Conservation (phyloP, 495 filamentous ascomycete genomes). For the Trichoderma orchidacearum region DNA sequence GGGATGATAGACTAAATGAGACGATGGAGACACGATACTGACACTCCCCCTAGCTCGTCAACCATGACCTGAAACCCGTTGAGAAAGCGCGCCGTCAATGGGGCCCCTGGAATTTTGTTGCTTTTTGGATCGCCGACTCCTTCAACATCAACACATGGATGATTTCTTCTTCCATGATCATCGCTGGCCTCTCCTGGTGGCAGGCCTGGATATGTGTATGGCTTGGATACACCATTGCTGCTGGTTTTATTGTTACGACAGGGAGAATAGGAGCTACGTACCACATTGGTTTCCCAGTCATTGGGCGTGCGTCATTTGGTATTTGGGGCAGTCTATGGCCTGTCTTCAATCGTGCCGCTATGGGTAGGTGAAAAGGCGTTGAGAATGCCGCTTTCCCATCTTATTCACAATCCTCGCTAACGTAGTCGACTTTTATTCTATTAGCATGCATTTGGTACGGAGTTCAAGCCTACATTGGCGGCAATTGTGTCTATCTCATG, state of each 20-base stretch:
- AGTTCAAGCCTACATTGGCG: slow-evolving; percentile 77
- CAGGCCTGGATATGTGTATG: slow-evolving; percentile 86
- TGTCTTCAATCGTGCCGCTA: slow-evolving; percentile 76
- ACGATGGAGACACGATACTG: neutral
- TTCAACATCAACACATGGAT: slow-evolving; percentile 99
- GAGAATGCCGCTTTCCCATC: neutral
- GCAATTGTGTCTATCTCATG: slow-evolving; percentile 70
- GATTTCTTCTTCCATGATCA: slow-evolving; percentile 74
- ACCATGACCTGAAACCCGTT: slow-evolving; percentile 84
- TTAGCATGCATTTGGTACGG: slow-evolving; percentile 69
- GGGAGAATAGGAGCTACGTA: slow-evolving; percentile 85
- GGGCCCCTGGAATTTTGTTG: slow-evolving; percentile 79
- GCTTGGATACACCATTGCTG: slow-evolving; percentile 72
- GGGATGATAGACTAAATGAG: too few species aligned
- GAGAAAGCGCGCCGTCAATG: slow-evolving; percentile 76
- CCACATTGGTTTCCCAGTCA: slow-evolving; percentile 78
- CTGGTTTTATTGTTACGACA: slow-evolving; percentile 58
- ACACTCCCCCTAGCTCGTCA: slow-evolving; percentile 45
- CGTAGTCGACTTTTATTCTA: slow-evolving; percentile 5
- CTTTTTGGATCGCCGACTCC: slow-evolving; percentile 87
- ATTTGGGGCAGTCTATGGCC: slow-evolving; percentile 87
- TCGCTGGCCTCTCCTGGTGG: slow-evolving; percentile 80
- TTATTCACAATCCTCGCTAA: neutral
- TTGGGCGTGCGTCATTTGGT: slow-evolving; percentile 61
- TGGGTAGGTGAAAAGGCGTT: slow-evolving; percentile 32